These are phyloP conservation scores for Wickerhamiella allomyrinae DNA, from an alignment of 805 yeast genomes.

Conservation along the genomic window DNA sequence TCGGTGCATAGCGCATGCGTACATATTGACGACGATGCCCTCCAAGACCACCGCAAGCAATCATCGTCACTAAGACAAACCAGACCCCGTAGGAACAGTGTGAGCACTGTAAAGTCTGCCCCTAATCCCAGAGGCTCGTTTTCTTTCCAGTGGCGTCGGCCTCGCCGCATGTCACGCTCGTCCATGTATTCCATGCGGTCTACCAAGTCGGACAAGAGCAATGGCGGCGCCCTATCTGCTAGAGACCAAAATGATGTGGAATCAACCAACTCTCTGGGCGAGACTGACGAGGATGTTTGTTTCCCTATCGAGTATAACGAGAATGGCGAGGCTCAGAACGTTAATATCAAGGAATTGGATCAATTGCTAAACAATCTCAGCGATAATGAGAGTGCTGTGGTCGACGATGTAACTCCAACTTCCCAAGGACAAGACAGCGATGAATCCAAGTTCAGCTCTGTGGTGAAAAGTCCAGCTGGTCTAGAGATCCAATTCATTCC, in stretches of 20 bases:
- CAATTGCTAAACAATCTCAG: slow-evolving; percentile 14
- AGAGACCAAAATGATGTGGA: slow-evolving; percentile 20
- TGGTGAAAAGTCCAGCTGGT: slow-evolving; percentile 7
- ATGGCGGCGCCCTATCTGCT: slow-evolving; percentile 10
- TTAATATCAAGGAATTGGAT: slow-evolving; percentile 78
- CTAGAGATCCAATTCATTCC: slow-evolving; percentile 5
- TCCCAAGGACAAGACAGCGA: slow-evolving; percentile 20
- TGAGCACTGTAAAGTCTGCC: neutral
- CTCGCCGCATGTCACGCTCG: slow-evolving; percentile 14
- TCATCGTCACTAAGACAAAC: neutral
- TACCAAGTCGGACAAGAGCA: slow-evolving; percentile 7
- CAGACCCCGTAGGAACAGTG: neutral
- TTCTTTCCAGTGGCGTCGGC: slow-evolving; percentile 6
- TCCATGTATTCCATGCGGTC: slow-evolving; percentile 31
- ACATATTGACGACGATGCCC: neutral
- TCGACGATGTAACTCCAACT: slow-evolving; percentile 50
- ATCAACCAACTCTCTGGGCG: slow-evolving; percentile 35
- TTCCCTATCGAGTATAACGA: slow-evolving; percentile 76
- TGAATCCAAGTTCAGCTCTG: slow-evolving; percentile 6
- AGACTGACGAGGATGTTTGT: slow-evolving; percentile 95
- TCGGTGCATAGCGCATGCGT: neutral
- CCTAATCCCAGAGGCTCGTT: neutral
- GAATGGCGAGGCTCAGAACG: slow-evolving; percentile 45
- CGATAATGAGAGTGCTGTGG: slow-evolving; percentile 11
- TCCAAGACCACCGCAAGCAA: slow-evolving; percentile 1